Evolutionary conservation across 2,329 filamentous ascomycete species (phyloP).

Genomic region (Pestalotiopsis fici): DNA sequence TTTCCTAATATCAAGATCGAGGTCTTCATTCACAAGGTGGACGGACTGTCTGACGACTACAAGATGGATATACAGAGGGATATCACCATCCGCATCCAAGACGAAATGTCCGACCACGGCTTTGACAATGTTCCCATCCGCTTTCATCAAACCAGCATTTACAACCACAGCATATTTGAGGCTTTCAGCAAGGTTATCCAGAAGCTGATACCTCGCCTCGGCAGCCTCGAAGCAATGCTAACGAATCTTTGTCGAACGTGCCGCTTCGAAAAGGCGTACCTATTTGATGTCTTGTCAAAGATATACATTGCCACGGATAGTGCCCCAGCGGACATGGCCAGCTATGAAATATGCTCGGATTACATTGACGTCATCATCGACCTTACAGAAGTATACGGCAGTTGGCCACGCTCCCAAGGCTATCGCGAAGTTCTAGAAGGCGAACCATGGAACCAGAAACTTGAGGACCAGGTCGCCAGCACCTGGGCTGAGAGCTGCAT

Average conservation of each 20-base stretch:
- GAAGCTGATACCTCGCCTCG: conserved; percentile 90
- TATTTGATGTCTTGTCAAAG: conserved; percentile 97
- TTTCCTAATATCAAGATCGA: conserved; percentile 96
- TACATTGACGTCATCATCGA: conserved; percentile 99
- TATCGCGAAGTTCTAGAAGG: conserved; percentile 59
- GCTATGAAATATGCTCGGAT: conserved; percentile 97
- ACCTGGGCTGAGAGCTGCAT: conserved; percentile 68
- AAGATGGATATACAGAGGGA: conserved; percentile 95
- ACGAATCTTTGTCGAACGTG: conserved; percentile 93
- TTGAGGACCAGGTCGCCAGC: conserved; percentile 68
- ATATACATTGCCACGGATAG: conserved; percentile 98
- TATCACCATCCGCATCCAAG: conserved; percentile 93
- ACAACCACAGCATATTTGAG: conserved; percentile 98
- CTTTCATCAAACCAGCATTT: conserved; percentile 96
- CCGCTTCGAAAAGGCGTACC: conserved; percentile 95
- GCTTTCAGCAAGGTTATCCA: conserved; percentile 98
- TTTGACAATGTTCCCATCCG: conserved; percentile 92
- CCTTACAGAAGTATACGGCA: conserved; percentile 90
- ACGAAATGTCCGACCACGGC: conserved; percentile 90
- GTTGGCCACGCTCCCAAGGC: conserved; percentile 61
- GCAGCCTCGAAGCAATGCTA: conserved; percentile 89
- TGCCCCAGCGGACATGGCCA: conserved; percentile 88
- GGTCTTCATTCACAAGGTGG: conserved; percentile 98
- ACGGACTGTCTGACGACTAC: conserved; percentile 96
- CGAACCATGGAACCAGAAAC: conserved; percentile 59